These are phyloP conservation scores for Marchantia paleacea DNA, from an alignment of 225 moss, liverwort and hornwort genomes.

Conservation along the genomic window DNA sequence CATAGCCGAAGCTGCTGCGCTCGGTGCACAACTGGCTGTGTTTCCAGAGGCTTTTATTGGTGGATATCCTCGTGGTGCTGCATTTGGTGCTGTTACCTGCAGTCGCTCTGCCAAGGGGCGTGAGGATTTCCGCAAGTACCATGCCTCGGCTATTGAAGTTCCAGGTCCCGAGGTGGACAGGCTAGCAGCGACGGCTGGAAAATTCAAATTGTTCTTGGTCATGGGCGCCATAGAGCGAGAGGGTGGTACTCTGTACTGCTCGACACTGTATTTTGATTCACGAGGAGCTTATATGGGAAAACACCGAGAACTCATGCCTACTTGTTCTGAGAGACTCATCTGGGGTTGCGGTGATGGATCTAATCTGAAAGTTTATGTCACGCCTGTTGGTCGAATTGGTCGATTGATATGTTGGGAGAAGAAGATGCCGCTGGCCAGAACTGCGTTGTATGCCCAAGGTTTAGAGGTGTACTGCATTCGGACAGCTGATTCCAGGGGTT, in stretches of 20 bases:
- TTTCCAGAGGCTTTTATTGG: slow-evolving; percentile 83
- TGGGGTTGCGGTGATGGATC: slow-evolving; percentile 35
- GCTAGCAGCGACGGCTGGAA: slow-evolving; percentile 49
- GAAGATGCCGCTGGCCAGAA: slow-evolving; percentile 78
- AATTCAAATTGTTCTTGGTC: slow-evolving; percentile 49
- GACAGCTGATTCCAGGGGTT: slow-evolving; percentile 54
- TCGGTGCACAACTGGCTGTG: slow-evolving; percentile 60
- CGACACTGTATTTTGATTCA: slow-evolving; percentile 53
- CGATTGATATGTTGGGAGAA: slow-evolving; percentile 85
- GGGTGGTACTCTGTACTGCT: slow-evolving; percentile 61
- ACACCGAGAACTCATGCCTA: slow-evolving; percentile 83
- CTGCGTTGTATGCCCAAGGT: slow-evolving; percentile 84
- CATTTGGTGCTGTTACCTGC: slow-evolving; percentile 42
- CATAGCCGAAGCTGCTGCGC: slow-evolving; percentile 52
- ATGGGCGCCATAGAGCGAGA: slow-evolving; percentile 61
- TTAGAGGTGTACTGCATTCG: slow-evolving; percentile 67
- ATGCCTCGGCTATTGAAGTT: slow-evolving; percentile 61
- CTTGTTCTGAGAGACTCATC: slow-evolving; percentile 62
- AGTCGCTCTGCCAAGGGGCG: slow-evolving; percentile 58
- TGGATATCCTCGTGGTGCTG: slow-evolving; percentile 60
- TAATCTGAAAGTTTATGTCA: slow-evolving; percentile 65
- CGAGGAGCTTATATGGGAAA: slow-evolving; percentile 58
- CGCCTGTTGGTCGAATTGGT: slow-evolving; percentile 62
- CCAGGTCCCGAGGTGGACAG: slow-evolving; percentile 77
- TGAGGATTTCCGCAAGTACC: slow-evolving; percentile 65